A percentile compares a stretch with the other conserved stretches of the same genome.
Conservation (phyloP, 2,329 filamentous ascomycete species). For the Pseudocercospora cruenta region DNA sequence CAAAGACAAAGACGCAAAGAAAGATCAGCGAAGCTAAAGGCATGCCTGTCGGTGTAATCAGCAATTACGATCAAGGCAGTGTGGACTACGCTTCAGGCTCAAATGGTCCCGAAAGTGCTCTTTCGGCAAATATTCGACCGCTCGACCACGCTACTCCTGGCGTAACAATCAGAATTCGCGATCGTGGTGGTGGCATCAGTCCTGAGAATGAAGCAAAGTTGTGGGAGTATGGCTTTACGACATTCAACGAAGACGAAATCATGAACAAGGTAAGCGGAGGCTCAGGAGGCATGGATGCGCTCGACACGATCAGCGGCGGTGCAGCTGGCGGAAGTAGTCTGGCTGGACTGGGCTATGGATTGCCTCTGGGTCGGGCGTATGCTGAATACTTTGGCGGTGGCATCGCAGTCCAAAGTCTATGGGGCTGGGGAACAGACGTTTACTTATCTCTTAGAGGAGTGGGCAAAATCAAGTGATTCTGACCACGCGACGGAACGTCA, state of each 20-base stretch:
- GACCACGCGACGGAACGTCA: background rate
- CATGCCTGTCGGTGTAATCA: slow-evolving; percentile 32
- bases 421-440: slow-evolving; percentile 83
- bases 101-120: slow-evolving; percentile 28
- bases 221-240: slow-evolving; percentile 98
- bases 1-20: slow-evolving; percentile 19
- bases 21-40: slow-evolving; percentile 15
- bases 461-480: slow-evolving; percentile 47
- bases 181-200: slow-evolving; percentile 90
- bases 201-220: slow-evolving; percentile 83
- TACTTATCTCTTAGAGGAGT: slow-evolving; percentile 66
- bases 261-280: slow-evolving; percentile 52
- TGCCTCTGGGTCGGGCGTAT: slow-evolving; percentile 89
- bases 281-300: slow-evolving; percentile 61
- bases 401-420: slow-evolving; percentile 91
- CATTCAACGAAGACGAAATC: slow-evolving; percentile 72
- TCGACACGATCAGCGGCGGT: slow-evolving; percentile 74
- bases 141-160: slow-evolving; percentile 66
- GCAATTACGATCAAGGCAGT: slow-evolving; percentile 42
- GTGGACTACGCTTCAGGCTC: slow-evolving; percentile 39
- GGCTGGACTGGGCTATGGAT: slow-evolving; percentile 87
- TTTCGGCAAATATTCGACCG: slow-evolving; percentile 46
- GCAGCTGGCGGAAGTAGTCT: slow-evolving; percentile 75
- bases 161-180: slow-evolving; percentile 92
- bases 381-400: slow-evolving; percentile 98